Evolutionary conservation across 805 yeast species (phyloP), one percentile per base, ranked within the genome.

Genomic region (Blastobotrys chiropterorum): DNA sequence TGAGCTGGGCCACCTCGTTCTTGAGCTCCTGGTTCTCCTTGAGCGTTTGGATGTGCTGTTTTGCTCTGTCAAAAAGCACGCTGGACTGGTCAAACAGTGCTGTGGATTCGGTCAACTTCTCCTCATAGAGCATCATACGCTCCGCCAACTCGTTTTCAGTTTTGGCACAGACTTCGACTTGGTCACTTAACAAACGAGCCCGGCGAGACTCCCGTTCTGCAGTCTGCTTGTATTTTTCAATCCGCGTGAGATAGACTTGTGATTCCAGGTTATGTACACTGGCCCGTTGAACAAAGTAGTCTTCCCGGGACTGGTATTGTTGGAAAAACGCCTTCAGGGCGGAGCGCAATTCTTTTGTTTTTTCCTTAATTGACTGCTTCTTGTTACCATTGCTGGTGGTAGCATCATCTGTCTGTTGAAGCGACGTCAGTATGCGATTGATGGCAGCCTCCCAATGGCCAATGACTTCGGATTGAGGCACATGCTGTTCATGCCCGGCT

Each of bases 151-250:
- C n/a, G n/a, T n/a, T 21, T 38, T 14, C n/a, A 26, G 42, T n/a
- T 13, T n/a, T 4, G 11, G 39, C 16, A 3, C 34, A 26, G 50
- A 49, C 47, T 51, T 56, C 51, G 45, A 59, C 60, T 53, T 56
- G 41, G 49, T 59, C 48, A 48, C 48, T n/a, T 53, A 34, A 30
- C 46, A 55, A 39, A 49, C 56, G 19, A 49, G 51, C 41, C 49
- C 59, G 47, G 48, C 65, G 56, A 34, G 70, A 53, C 16, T 73
- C 65, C 50, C 66, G 71, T 48, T 69, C 68, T 13, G 64, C 66
- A 1, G 70, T 73, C 40, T 65, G 57, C 47, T 63, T 60, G 22
- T 71, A 58, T 4, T 67, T 67, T 8, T 66, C 64, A 47, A 64
- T 70, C 15, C 74, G 58, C 3, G 67, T 62, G 52, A 56, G 53